These are phyloP conservation scores for Trametopsis cervina DNA, from an alignment of 768 basidiomycete genomes.

Conservation along the genomic window DNA sequence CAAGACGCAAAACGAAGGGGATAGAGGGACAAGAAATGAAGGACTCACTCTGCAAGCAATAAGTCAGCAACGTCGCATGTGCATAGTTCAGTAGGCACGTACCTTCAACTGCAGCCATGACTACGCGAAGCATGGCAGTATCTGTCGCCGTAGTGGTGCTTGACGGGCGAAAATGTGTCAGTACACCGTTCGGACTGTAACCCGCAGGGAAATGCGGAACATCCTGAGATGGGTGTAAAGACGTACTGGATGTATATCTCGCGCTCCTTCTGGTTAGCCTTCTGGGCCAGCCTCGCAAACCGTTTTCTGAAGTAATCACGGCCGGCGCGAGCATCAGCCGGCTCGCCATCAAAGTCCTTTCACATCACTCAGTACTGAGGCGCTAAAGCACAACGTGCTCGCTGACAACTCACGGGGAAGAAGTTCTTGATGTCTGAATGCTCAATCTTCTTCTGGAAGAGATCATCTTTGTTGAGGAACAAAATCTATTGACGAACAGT, in stretches of 20 bases:
- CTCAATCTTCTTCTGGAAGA: constrained; percentile 79
- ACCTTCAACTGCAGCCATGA: constrained; percentile 98
- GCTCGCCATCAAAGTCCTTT: constrained; percentile 81
- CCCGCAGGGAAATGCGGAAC: constrained; percentile 6
- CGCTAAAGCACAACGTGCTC: not conserved
- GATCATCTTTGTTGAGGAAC: constrained; percentile 92
- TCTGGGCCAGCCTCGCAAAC: constrained; percentile 76
- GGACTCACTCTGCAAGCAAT: constrained; percentile 57
- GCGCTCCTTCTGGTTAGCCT: constrained; percentile 79
- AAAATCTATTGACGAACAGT: constrained; percentile 47
- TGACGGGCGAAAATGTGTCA: constrained; percentile 12
- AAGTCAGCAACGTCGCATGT: constrained; percentile 11
- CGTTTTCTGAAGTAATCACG: constrained; percentile 87
- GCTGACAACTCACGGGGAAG: constrained; percentile 59
- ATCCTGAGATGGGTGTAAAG: constrained; percentile 1
- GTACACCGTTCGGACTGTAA: constrained; percentile 10
- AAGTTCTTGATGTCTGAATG: constrained; percentile 81
- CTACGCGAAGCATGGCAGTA: constrained; percentile 79
- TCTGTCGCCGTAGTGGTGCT: constrained; percentile 90
- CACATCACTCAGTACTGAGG: not conserved
- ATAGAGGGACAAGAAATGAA: constrained; percentile 19
- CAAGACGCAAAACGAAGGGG: constrained; percentile 21
- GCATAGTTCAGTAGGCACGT: constrained; percentile 21
- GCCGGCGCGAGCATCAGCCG: constrained; percentile 65
- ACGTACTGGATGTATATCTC: constrained; percentile 93